Evolutionary conservation across 2,329 filamentous ascomycete genomes (phyloP), one percentile per base, ranked within the genome.

Genomic region (Corinectria fuckeliana): DNA sequence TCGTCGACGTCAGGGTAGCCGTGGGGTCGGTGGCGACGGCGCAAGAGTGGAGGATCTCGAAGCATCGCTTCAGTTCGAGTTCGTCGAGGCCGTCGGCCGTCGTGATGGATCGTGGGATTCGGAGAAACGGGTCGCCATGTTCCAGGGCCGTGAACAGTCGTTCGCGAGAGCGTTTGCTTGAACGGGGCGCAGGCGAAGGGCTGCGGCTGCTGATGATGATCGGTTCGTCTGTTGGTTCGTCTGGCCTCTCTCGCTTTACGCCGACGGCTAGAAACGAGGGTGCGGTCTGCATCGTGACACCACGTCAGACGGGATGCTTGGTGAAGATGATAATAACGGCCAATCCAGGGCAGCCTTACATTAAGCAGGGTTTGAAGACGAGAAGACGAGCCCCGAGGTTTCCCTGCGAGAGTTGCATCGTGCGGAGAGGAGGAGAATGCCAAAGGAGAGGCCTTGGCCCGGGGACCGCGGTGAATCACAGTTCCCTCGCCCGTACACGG

Each of bases 11-110:
- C 16, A 72, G 49, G 1, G 63, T 69, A 2, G 70, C 65, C 3
- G 51, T 52, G 0, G 49, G 34, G 3, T 74, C 65, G 1, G 72
- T 74, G 4, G 74, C 72, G 0, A 48, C 23, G 0, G 72, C 69
- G 10, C 74, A 75, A 0, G 72, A 74, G 23, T 75, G 72, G 3
- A 75, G 62, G 18, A 75, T 71, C 25, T 75, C 71, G 18, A 75
- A 75, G 34, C 69, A 73, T 36, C 63, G 62, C n/a, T 67, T 66
- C 18, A 75, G 52, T 41, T 75, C 65, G 0, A 54, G n/a, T 6
- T 71, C 64, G 5, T 65, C 70, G 11, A 75, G 66, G 25, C 70
- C 63, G 18, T 74, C 66, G 9, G 70, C 62, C 4, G 64, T 61
- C 7, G 16, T 30, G 26, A 75, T 73, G 16, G 61, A 38, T 16